Evolutionary conservation across 805 yeast species (phyloP).

Genomic region (Kluyveromyces nonfermentans): DNA sequence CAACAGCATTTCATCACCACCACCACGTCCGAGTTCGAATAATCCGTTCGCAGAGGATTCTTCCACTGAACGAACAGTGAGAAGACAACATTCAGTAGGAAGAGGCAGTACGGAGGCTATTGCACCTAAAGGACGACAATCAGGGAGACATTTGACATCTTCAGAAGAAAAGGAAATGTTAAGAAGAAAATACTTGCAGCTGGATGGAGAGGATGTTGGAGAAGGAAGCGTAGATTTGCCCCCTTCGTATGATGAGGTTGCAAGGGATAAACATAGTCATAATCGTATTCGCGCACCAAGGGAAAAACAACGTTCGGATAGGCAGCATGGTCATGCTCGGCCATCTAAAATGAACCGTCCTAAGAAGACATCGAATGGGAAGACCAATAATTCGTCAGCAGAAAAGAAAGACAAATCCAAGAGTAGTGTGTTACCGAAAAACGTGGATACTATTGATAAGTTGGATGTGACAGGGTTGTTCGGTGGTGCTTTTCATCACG

Average conservation of each 20-base stretch:
- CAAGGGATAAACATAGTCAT: constrained; percentile 35
- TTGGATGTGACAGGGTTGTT: constrained; percentile 92
- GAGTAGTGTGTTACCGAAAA: constrained; percentile 40
- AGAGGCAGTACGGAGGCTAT: constrained; percentile 5
- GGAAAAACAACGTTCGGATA: constrained; percentile 11
- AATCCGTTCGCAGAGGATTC: constrained; percentile 29
- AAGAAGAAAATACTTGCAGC: constrained; percentile 26
- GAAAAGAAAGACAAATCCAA: constrained; percentile 35
- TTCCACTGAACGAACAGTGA: constrained; percentile 10
- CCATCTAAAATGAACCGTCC: constrained; percentile 10
- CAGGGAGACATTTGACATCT: constrained; percentile 27
- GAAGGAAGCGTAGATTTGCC: constrained; percentile 31
- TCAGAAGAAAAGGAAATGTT: constrained; percentile 25
- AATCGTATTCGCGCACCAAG: constrained; percentile 10
- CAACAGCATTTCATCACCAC: constrained; percentile 11
- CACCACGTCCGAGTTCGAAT: constrained; percentile 15
- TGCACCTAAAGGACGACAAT: constrained; percentile 7
- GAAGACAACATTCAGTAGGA: neutral
- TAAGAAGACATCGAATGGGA: constrained; percentile 14
- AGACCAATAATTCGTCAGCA: constrained; percentile 9
- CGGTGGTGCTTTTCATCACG: constrained; percentile 95
- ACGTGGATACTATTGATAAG: constrained; percentile 89
- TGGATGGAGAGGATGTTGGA: constrained; percentile 6
- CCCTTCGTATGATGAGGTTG: constrained; percentile 64
- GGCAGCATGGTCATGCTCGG: constrained; percentile 10